Conservation (phyloP, 2,329 filamentous ascomycete species). For the Claviceps sp. region DNA sequence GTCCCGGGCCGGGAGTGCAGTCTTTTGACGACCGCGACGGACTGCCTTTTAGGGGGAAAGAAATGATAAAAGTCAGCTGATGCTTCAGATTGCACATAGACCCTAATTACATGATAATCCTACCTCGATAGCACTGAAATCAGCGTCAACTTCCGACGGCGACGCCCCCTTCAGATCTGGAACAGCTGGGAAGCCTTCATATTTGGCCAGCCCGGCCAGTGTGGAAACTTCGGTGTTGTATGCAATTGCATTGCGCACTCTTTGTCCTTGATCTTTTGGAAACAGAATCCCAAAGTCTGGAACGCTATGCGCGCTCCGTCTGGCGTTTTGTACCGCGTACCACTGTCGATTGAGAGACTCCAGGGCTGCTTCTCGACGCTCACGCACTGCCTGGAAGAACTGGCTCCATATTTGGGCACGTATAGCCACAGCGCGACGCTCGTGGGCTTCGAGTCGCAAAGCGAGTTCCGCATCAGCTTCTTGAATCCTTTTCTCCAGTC, state of each 20-base stretch:
- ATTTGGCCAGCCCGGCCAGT: conserved; percentile 80
- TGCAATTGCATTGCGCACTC: conserved; percentile 71
- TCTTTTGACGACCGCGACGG: conserved; percentile 22
- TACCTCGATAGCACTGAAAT: conserved; percentile 81
- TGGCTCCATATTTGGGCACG: conserved; percentile 79
- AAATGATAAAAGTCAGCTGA: conserved; percentile 9
- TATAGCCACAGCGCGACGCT: conserved; percentile 64
- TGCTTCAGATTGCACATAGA: neutral
- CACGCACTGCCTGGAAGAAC: conserved; percentile 76
- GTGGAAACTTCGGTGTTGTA: conserved; percentile 95
- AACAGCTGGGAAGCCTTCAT: conserved; percentile 92
- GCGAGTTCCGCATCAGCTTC: conserved; percentile 61
- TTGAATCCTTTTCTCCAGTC: conserved; percentile 66
- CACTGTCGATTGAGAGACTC: conserved; percentile 77
- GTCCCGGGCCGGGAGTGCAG: conserved; percentile 27
- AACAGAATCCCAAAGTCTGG: conserved; percentile 75
- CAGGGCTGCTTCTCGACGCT: conserved; percentile 67
- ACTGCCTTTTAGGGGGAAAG: conserved; percentile 16
- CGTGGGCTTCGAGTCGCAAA: conserved; percentile 59
- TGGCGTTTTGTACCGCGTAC: conserved; percentile 84
- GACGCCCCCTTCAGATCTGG: conserved; percentile 67
- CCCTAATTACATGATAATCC: conserved; percentile 5
- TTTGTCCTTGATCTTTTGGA: conserved; percentile 60
- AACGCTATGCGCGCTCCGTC: conserved; percentile 66
- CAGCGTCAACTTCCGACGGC: conserved; percentile 64